These are phyloP conservation scores for Xylaria sp. DNA, from an alignment of 2,329 filamentous ascomycete genomes.

Conservation along the genomic window DNA sequence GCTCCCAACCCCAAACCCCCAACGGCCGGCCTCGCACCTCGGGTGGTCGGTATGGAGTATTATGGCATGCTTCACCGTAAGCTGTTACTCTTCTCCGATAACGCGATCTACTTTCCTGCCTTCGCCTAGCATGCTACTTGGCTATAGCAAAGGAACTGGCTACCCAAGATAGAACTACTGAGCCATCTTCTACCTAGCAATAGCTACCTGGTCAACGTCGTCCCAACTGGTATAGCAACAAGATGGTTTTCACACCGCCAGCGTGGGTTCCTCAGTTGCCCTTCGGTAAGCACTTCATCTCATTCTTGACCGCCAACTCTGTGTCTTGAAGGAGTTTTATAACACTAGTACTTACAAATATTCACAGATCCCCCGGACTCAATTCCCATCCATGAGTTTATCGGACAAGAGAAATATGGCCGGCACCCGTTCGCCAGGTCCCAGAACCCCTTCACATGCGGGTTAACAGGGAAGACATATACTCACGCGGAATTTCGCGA, in stretches of 20 bases:
- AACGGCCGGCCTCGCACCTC: constrained; percentile 25
- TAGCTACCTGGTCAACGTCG: background rate
- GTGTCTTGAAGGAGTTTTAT: background rate
- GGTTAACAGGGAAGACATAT: constrained; percentile 72
- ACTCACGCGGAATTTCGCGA: constrained; percentile 70
- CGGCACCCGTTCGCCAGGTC: constrained; percentile 69
- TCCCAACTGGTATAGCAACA: background rate
- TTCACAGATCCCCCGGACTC: constrained; percentile 65
- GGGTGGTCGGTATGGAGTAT: background rate
- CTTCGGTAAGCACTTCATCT: constrained; percentile 42
- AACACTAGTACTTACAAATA: background rate
- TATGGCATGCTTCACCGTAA: background rate
- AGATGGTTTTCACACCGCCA: constrained; percentile 49
- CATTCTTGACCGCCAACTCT: background rate
- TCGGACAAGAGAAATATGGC: constrained; percentile 75
- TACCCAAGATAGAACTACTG: too few species aligned
- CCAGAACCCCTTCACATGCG: constrained; percentile 76
- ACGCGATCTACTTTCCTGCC: background rate
- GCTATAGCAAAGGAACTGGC: too few species aligned
- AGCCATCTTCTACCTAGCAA: background rate
- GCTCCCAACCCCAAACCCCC: background rate
- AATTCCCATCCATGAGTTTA: constrained; percentile 75
- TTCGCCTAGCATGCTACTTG: too few species aligned
- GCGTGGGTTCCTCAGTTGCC: constrained; percentile 47
- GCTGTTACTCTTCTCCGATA: background rate